Evolutionary conservation across 2,329 filamentous ascomycete species (phyloP), one percentile per base, ranked within the genome.

Genomic region (Sclerotinia trifoliorum): DNA sequence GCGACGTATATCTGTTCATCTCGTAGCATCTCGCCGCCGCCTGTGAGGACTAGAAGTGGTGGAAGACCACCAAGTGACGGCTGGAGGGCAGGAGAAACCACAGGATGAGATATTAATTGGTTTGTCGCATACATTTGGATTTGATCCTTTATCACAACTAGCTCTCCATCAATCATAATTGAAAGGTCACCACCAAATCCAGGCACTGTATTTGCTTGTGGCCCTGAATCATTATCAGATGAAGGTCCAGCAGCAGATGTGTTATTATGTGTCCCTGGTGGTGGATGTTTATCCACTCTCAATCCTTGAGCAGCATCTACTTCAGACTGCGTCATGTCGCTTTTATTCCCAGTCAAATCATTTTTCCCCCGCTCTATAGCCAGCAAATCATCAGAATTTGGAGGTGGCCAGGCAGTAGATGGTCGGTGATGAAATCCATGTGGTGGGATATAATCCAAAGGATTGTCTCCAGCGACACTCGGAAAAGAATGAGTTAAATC

Each of bases 1-100:
- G 94, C 95, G 19, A 98, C 76, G 72, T 96, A 97, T 65, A 98
- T 92, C 77, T 98, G 95, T 79, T 99, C 95, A 75, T 99, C 95
- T 17, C 93, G 88, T 24, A 99, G 83, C 62, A 96, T 85, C 78
- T 99, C 95, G 0, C 91, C 94, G 6, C 94, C 94, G 5, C 94
- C 95, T 1, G 90, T 89, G 77, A 97, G 87, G 55, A 99, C 90
- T 7, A 97, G 83, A 39, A 98, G 81, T 0, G 95, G 95, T 0
- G 94, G 94, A 4, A 99, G 83, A 0, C 95, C 95, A 54, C 95
- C 95, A 0, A 99, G 84, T 0, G 92, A 94, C 1, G 94, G 89
- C 74, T 97, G 93, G 75, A 97, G 84, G 3, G 93, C 85, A 1
- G 95, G 93, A 64, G 94, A 98, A 5, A 98, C 94, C 2, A 98